Evolutionary conservation across 1,284 basidiomycete species (phyloP).

Genomic region (Trichosporon sp.): DNA sequence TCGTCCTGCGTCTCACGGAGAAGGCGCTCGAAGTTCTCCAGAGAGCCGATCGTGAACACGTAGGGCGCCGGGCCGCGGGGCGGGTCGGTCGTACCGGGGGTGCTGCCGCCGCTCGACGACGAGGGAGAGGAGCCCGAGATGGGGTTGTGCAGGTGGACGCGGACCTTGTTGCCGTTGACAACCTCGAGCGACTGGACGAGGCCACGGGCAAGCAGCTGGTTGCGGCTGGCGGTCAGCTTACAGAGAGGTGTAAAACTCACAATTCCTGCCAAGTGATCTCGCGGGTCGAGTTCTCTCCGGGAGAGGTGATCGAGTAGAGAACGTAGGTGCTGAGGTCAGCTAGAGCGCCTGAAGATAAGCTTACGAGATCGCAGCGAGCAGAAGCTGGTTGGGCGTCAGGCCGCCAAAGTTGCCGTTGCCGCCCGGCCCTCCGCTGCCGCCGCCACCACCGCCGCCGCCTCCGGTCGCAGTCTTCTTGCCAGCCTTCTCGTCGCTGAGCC

Average conservation of each 20-base stretch:
- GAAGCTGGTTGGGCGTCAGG: constrained; percentile 46
- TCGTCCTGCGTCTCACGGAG: constrained; percentile 91
- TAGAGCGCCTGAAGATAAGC: not conserved
- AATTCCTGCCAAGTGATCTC: constrained; percentile 99
- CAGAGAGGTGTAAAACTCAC: constrained; percentile 32
- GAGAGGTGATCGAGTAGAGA: constrained; percentile 39
- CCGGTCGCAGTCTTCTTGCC: constrained; percentile 34
- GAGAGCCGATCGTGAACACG: constrained; percentile 95
- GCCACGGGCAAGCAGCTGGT: constrained; percentile 90
- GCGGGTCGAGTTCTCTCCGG: constrained; percentile 52
- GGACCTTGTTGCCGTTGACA: constrained; percentile 81
- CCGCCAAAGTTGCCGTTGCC: constrained; percentile 31
- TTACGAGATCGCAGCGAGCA: constrained; percentile 38
- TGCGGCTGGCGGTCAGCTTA: constrained; percentile 55
- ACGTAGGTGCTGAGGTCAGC: constrained; percentile 35
- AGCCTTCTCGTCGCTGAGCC: constrained; percentile 34
- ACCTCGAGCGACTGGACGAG: constrained; percentile 93
- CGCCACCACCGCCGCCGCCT: constrained; percentile 31
- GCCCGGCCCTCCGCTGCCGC: constrained; percentile 33
- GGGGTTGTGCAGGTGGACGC: constrained; percentile 49
- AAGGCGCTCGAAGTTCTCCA: constrained; percentile 94
- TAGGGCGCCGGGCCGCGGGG: constrained; percentile 55
- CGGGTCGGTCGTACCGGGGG: constrained; percentile 31
- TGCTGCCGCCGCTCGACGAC: constrained; percentile 19
- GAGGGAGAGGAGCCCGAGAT: constrained; percentile 22